These are phyloP conservation scores for Gaeumannomyces tritici DNA, from an alignment of 2,329 filamentous ascomycete genomes.

Conservation along the genomic window DNA sequence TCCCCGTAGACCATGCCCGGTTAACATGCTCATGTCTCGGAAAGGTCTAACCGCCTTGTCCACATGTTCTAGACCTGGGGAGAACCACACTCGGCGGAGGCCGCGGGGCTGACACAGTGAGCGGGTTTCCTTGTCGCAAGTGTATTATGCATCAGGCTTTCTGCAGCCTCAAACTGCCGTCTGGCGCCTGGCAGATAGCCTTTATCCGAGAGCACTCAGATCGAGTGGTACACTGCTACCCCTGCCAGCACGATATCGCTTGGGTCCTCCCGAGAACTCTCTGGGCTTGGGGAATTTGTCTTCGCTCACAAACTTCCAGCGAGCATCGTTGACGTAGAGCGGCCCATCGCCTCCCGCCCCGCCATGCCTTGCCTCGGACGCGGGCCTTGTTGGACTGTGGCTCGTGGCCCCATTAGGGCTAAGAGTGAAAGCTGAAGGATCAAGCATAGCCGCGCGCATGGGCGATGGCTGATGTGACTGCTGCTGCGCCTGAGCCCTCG, in stretches of 20 bases:
- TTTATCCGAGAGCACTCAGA: conserved; percentile 43
- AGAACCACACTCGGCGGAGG: background rate
- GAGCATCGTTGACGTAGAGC: conserved; percentile 57
- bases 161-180: background rate
- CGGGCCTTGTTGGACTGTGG: conserved; percentile 33
- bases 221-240: conserved; percentile 92
- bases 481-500: conserved; percentile 14
- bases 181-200: background rate
- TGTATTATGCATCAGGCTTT: background rate
- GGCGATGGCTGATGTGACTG: conserved; percentile 32
- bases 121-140: background rate
- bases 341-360: conserved; percentile 13
- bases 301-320: conserved; percentile 85
- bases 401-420: conserved; percentile 50
- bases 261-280: conserved; percentile 63
- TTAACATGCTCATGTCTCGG: background rate
- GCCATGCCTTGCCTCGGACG: conserved; percentile 17
- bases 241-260: conserved; percentile 79
- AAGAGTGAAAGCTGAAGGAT: conserved; percentile 69
- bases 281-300: conserved; percentile 74
- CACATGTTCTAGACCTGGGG: background rate
- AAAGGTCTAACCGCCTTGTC: background rate
- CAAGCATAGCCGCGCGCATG: conserved; percentile 54
- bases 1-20: background rate
- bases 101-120: background rate